These are phyloP conservation scores for Lactuca saligna DNA, from an alignment of 129 eudicot species.

Conservation along the genomic window DNA sequence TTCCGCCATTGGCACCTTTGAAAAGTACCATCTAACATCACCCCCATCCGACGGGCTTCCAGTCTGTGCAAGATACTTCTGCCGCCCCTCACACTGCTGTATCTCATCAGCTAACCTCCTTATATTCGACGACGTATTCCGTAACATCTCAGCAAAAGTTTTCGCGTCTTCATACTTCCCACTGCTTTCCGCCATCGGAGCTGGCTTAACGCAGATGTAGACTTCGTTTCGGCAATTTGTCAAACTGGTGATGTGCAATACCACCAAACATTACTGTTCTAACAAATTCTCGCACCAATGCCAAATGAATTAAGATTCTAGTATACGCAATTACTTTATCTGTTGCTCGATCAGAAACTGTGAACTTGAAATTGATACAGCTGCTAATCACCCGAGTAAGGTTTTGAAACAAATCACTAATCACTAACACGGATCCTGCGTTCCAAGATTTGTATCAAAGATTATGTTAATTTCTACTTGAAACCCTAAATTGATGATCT, in stretches of 20 bases:
- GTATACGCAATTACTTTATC: not conserved
- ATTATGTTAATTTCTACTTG: not conserved
- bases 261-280: not conserved
- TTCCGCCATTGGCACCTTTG: constrained; percentile 69
- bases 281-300: constrained; percentile 14
- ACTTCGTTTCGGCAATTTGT: constrained; percentile 27
- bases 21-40: constrained; percentile 91
- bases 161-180: constrained; percentile 31
- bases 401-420: not conserved
- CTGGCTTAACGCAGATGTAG: not conserved
- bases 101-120: constrained; percentile 81
- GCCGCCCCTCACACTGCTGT: constrained; percentile 88
- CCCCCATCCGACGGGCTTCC: constrained; percentile 91
- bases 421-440: constrained; percentile 11
- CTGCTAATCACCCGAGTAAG: constrained; percentile 1
- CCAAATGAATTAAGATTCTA: not conserved
- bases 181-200: constrained; percentile 33
- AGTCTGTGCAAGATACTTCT: constrained; percentile 90
- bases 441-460: not conserved
- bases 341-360: constrained; percentile 7
- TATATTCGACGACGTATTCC: constrained; percentile 83
- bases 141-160: constrained; percentile 67
- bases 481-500: constrained; percentile 10
- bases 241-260: constrained; percentile 28
- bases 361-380: constrained; percentile 4